These are phyloP conservation scores for Aureobasidium sp. DNA, from an alignment of 2,329 filamentous ascomycete species.

Conservation along the genomic window DNA sequence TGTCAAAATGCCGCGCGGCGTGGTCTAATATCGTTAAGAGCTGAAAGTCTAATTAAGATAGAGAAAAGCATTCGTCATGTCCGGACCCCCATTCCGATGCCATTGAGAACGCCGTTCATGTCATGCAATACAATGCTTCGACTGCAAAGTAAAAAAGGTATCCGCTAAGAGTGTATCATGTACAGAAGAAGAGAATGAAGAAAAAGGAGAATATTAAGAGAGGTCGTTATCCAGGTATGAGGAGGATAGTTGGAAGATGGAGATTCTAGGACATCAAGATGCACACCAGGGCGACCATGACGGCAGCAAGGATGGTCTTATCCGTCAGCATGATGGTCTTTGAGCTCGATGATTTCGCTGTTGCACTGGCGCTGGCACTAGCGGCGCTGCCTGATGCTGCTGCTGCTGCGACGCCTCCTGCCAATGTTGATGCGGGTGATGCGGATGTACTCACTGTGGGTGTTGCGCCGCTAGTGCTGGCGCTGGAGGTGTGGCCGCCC, in stretches of 20 bases:
- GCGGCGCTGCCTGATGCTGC: conserved; percentile 1
- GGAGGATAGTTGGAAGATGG: not conserved
- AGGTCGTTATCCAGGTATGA: not conserved
- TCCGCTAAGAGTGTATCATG: not conserved
- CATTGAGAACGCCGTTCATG: not conserved
- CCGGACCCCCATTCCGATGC: not conserved
- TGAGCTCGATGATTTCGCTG: not conserved
- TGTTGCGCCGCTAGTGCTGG: not conserved
- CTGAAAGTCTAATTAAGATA: not conserved
- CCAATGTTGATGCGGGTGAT: not conserved
- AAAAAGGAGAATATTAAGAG: not conserved
- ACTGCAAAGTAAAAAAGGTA: not conserved
- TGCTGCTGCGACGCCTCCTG: not conserved
- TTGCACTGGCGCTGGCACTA: not conserved
- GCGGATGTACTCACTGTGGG: not conserved
- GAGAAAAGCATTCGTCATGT: not conserved
- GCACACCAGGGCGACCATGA: not conserved
- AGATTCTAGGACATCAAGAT: conserved; percentile 5
- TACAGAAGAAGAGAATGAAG: not conserved
- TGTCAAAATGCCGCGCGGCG: not conserved
- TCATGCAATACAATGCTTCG: not conserved
- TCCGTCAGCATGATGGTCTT: conserved; percentile 1
- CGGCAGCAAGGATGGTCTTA: not conserved
- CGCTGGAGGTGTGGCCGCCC: not conserved
- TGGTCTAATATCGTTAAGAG: not conserved